These are phyloP conservation scores for Apodospora peruviana DNA, from an alignment of 495 filamentous ascomycete genomes.

Conservation along the genomic window DNA sequence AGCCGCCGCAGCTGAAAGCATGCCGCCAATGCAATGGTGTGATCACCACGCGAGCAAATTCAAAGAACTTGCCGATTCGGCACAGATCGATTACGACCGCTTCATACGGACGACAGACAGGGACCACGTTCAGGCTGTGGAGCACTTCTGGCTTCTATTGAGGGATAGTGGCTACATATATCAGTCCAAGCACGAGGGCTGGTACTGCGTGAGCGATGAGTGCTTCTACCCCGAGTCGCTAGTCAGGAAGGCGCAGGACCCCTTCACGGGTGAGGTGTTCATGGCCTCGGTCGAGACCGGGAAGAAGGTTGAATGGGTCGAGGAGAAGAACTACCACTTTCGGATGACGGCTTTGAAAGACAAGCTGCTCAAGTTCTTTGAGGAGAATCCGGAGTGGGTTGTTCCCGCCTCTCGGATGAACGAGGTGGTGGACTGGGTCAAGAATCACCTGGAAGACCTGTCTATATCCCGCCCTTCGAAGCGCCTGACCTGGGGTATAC, in stretches of 20 bases:
- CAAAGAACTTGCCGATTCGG: conserved; percentile 60
- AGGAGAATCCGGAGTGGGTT: conserved; percentile 64
- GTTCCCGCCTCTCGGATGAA: conserved; percentile 59
- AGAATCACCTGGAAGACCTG: conserved; percentile 70
- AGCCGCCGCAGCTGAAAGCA: conserved; percentile 61
- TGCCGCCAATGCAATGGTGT: conserved; percentile 48
- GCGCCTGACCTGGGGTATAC: conserved; percentile 83
- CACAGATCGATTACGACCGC: conserved; percentile 66
- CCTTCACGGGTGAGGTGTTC: conserved; percentile 71
- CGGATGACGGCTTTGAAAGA: conserved; percentile 75
- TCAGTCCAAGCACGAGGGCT: conserved; percentile 78
- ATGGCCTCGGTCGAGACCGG: conserved; percentile 85
- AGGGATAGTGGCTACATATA: conserved; percentile 76
- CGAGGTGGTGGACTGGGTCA: conserved; percentile 64
- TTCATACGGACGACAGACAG: conserved; percentile 89
- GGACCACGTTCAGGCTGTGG: conserved; percentile 77
- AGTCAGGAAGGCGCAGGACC: conserved; percentile 69
- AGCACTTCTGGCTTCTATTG: conserved; percentile 83
- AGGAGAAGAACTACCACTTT: conserved; percentile 95
- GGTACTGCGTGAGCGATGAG: conserved; percentile 96
- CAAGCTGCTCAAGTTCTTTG: conserved; percentile 71
- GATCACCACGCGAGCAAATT: conserved; percentile 61
- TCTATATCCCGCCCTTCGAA: conserved; percentile 80
- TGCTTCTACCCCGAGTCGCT: conserved; percentile 80
- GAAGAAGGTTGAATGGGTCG: conserved; percentile 88